Conservation (phyloP, 768 basidiomycete genomes). For the Mycena kentingensis region DNA sequence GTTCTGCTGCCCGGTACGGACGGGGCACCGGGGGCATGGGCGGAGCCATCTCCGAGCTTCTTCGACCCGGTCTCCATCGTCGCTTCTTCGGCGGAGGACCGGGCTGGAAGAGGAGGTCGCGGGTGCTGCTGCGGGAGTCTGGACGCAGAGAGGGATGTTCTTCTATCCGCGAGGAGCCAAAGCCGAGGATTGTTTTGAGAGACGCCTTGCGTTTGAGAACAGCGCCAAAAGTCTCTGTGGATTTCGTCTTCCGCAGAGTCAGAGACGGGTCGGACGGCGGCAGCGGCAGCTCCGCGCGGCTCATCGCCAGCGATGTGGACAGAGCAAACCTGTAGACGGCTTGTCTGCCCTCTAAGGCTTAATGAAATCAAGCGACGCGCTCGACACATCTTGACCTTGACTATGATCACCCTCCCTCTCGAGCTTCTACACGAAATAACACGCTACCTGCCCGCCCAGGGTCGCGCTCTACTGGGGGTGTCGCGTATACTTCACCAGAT, state of each 20-base stretch:
- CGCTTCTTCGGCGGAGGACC: neutral
- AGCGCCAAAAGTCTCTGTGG: constrained; percentile 41
- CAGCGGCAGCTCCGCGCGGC: constrained; percentile 6
- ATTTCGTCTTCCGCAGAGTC: constrained; percentile 49
- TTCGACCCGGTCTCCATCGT: neutral
- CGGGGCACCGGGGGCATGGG: constrained; percentile 3
- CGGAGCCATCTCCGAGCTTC: constrained; percentile 3
- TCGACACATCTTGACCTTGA: too few relatives aligned
- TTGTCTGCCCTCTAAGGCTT: too few relatives aligned
- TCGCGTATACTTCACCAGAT: constrained; percentile 42
- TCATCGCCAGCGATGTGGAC: constrained; percentile 6
- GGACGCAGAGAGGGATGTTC: constrained; percentile 43
- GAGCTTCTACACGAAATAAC: too few relatives aligned
- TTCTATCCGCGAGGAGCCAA: constrained; percentile 24
- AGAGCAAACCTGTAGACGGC: too few relatives aligned
- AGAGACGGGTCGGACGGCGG: constrained; percentile 28
- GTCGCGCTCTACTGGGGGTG: constrained; percentile 37
- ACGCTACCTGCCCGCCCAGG: too few relatives aligned
- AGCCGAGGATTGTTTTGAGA: constrained; percentile 40
- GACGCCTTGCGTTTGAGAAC: constrained; percentile 44
- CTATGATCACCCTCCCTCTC: too few relatives aligned
- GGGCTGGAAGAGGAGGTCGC: constrained; percentile 25
- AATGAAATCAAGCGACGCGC: too few relatives aligned
- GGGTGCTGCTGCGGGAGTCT: constrained; percentile 35
- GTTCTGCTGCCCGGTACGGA: neutral